Conservation (phyloP, 1,284 basidiomycete species). For the Cutaneotrichosporon sp. region DNA sequence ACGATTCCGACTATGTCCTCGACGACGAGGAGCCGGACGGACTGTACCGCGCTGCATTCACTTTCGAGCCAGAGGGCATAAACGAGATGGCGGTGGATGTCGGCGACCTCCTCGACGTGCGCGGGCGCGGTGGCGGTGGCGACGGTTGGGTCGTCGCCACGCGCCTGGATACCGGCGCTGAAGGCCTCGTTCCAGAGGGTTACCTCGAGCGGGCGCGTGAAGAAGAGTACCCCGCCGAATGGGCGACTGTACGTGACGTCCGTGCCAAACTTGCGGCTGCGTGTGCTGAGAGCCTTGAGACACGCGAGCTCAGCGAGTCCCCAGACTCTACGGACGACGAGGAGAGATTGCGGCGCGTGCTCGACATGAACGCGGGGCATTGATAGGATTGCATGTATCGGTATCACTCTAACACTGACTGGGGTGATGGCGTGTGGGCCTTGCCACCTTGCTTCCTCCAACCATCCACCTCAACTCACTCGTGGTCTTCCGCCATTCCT, state of each 20-base stretch:
- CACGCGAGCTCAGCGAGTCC: neutral
- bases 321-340: neutral
- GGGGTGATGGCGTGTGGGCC: too few species aligned
- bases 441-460: too few species aligned
- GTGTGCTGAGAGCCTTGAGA: neutral
- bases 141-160: conserved; percentile 53
- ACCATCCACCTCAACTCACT: too few species aligned
- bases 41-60: conserved; percentile 44
- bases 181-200: conserved; percentile 50
- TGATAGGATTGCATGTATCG: neutral
- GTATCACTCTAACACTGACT: neutral
- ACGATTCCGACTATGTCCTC: conserved; percentile 18
- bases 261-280: conserved; percentile 60
- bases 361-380: neutral
- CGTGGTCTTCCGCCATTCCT: too few species aligned
- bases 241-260: conserved; percentile 53
- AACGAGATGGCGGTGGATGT: conserved; percentile 48
- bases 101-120: conserved; percentile 47
- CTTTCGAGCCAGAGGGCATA: conserved; percentile 46
- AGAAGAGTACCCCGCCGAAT: conserved; percentile 20
- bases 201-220: conserved; percentile 42
- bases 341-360: neutral
- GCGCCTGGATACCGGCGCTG: conserved; percentile 29
- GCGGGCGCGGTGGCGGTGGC: conserved; percentile 42
- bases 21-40: conserved; percentile 41